Conservation (phyloP, 805 yeast genomes). For the Candida hungchunana region DNA sequence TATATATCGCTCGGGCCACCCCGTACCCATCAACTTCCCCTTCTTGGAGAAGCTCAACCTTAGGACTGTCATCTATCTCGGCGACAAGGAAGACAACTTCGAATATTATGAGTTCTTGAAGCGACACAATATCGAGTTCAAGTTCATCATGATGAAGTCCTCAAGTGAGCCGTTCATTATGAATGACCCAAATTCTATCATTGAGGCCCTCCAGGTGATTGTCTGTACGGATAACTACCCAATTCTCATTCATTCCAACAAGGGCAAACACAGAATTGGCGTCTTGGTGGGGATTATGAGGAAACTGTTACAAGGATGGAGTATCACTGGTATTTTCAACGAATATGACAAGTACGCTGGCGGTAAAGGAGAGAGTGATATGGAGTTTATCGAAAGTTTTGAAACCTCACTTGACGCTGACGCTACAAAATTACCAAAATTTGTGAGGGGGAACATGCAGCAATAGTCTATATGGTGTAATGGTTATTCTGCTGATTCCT, state of each 20-base stretch:
- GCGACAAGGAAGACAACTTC: conserved; percentile 64
- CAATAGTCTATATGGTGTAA: not conserved
- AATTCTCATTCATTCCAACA: conserved; percentile 84
- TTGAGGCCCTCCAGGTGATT: conserved; percentile 51
- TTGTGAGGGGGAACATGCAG: conserved; percentile 38
- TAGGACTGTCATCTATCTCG: conserved; percentile 76
- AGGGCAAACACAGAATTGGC: conserved; percentile 95
- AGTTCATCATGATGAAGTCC: conserved; percentile 60
- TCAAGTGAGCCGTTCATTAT: conserved; percentile 70
- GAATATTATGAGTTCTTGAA: conserved; percentile 71
- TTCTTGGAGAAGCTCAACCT: conserved; percentile 66
- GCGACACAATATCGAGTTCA: conserved; percentile 47
- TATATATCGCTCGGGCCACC: conserved; percentile 90
- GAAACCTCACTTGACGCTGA: conserved; percentile 54
- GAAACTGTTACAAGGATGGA: conserved; percentile 87
- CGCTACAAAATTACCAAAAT: conserved; percentile 51
- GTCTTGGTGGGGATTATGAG: conserved; percentile 89
- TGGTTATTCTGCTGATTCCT: not conserved
- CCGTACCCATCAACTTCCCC: conserved; percentile 80
- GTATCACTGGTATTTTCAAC: conserved; percentile 86
- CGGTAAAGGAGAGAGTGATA: conserved; percentile 89
- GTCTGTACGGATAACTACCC: conserved; percentile 74
- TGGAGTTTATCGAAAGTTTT: conserved; percentile 85
- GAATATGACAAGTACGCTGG: conserved; percentile 91
- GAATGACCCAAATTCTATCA: conserved; percentile 55